Percentiles rank a stretch among this genome's conserved stretches.
These are phyloP conservation scores for Penium margaritaceum DNA, from an alignment of 139 green algal species.

Conservation along the genomic window DNA sequence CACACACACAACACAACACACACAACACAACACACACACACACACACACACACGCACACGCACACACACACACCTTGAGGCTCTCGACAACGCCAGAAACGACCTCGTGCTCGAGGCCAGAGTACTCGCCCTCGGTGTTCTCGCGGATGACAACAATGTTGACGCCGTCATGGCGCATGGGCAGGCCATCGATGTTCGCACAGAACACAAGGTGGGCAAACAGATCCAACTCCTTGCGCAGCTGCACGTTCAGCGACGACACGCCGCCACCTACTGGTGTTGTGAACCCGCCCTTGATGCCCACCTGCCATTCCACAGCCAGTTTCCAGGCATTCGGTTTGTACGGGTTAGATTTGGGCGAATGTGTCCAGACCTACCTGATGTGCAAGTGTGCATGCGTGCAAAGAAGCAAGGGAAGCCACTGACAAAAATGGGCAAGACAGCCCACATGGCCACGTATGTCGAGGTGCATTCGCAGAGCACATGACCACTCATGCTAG, in stretches of 20 bases:
- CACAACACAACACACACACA: too few species aligned
- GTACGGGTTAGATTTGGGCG: too few species aligned
- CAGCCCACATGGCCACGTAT: too few species aligned
- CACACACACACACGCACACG: too few species aligned
- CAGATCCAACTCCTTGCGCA: conserved; percentile 49
- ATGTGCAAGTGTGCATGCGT: too few species aligned
- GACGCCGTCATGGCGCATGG: conserved; percentile 46
- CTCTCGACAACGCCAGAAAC: conserved; percentile 47
- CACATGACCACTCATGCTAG: too few species aligned
- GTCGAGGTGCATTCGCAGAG: too few species aligned
- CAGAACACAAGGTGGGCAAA: conserved; percentile 51
- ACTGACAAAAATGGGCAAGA: too few species aligned
- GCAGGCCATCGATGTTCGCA: conserved; percentile 41
- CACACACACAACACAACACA: too few species aligned
- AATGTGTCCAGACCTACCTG: too few species aligned
- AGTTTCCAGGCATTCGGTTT: too few species aligned
- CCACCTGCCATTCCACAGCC: conserved; percentile 1
- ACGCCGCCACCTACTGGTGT: conserved; percentile 36
- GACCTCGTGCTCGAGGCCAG: conserved; percentile 48
- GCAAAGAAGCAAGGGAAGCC: too few species aligned
- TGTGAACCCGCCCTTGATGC: conserved; percentile 37
- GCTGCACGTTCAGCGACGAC: conserved; percentile 46
- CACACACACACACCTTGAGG: conserved; percentile 47
- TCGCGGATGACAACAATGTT: conserved; percentile 50
- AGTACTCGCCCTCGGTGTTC: conserved; percentile 52